Evolutionary conservation across 1,284 basidiomycete species (phyloP), one percentile per base, ranked within the genome.

Genomic region (Lignosus rhinocerotis): DNA sequence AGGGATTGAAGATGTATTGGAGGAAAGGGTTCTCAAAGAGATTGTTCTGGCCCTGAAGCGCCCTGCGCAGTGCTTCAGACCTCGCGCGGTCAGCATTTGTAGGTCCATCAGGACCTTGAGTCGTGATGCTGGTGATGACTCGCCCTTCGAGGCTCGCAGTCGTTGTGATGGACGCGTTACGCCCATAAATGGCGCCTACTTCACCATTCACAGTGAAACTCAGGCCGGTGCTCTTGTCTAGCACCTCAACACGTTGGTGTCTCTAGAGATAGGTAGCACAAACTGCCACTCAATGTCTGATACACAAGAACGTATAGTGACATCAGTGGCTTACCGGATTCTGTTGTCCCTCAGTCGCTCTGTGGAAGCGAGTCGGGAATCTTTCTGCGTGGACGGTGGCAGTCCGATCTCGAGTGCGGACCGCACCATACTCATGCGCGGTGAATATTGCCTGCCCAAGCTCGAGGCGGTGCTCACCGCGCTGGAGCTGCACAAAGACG

Each of bases 1-100:
- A 42, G 16, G 60, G 55, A 3, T 58, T 46, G 56, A 66, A 66
- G 44, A 89, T 83, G 60, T 81, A 81, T 34, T 79, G 71, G 17
- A 86, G 72, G 80, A 85, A 90, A 5, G 84, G 81, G 60, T 78
- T 86, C 21, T 76, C 68, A 41, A 80, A 68, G 21, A 81, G 57
- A 11, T 72, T 67, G 30, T 69, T 56, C 6, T 64, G 62, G 3
- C 82, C 82, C 65, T 88, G 84, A 3, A 89, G 73, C 43, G 79
- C 73, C 17, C 70, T 71, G 5, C 85, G 78, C 21, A 87, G 64
- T 16, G 75, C 70, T 0, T 70, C 67, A 1, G 76, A 76, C 33
- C 80, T 76, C 51, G 78, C 72, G 6, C 68, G 67, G 57, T 87
- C 84, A 34, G 86, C 84, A 19, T 62, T 65, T 6, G 86, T 88